Conservation (phyloP, 768 basidiomycete species). For the Russula emetica region DNA sequence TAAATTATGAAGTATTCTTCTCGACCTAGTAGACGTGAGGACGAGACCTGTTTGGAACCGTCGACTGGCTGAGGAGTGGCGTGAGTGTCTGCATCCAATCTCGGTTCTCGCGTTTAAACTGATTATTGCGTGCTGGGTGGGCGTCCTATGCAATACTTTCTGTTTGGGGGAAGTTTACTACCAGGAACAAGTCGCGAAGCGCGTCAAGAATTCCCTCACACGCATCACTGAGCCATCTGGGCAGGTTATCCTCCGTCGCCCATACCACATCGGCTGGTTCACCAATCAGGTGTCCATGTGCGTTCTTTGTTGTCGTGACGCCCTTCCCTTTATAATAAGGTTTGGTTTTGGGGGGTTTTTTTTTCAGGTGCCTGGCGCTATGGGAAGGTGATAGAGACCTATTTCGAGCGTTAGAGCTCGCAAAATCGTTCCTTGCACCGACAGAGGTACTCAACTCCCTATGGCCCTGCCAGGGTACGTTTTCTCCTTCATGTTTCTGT, state of each 20-base stretch:
- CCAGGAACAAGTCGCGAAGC: conserved; percentile 61
- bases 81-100: conserved; percentile 43
- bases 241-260: conserved; percentile 55
- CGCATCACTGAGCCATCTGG: conserved; percentile 44
- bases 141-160: background rate
- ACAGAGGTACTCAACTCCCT: conserved; percentile 64
- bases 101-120: conserved; percentile 7
- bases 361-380: conserved; percentile 53
- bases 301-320: conserved; percentile 24
- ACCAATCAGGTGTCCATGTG: conserved; percentile 61
- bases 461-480: conserved; percentile 49
- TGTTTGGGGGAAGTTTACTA: conserved; percentile 46
- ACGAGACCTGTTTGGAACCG: conserved; percentile 57
- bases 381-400: conserved; percentile 62
- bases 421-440: conserved; percentile 56
- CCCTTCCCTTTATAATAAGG: background rate
- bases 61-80: conserved; percentile 73
- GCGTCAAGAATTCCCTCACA: conserved; percentile 51
- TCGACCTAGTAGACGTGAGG: conserved; percentile 48
- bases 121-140: background rate
- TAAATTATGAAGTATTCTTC: conserved; percentile 40
- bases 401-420: conserved; percentile 57
- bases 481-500: background rate
- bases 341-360: background rate
- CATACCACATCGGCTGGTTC: conserved; percentile 36